Evolutionary conservation across 164 flowering plant species (phyloP).

Genomic region (Saururus chinensis): DNA sequence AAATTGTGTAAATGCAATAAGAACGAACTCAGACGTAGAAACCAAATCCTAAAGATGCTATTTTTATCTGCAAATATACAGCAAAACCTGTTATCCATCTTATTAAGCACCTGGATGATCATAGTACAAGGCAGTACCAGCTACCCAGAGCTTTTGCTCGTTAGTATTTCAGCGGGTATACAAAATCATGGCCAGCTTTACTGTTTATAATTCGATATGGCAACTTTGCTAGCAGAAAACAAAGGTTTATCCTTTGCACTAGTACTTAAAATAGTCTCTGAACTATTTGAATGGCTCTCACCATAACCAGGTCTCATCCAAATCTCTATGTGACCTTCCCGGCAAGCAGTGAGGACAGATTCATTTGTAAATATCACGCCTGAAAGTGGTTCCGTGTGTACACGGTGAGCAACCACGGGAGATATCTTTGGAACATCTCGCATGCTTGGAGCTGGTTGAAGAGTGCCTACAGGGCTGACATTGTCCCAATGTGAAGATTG

Average conservation of each 20-base stretch:
- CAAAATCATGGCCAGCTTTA: constrained; percentile 10
- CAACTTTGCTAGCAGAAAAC: constrained; percentile 23
- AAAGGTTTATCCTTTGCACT: constrained; percentile 52
- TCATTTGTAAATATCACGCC: constrained; percentile 77
- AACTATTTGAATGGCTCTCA: constrained; percentile 44
- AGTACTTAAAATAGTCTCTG: constrained; percentile 32
- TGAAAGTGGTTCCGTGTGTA: constrained; percentile 86
- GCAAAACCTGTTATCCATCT: too few species aligned
- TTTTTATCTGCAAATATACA: too few species aligned
- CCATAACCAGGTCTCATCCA: constrained; percentile 79
- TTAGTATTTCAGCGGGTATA: background rate
- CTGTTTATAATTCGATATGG: constrained; percentile 38
- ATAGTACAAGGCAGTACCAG: background rate
- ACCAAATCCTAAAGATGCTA: too few species aligned
- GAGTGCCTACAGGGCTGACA: constrained; percentile 55
- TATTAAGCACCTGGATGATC: background rate
- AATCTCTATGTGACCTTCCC: constrained; percentile 86
- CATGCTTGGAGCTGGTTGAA: constrained; percentile 93
- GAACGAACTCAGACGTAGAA: too few species aligned
- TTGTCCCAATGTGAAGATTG: constrained; percentile 89
- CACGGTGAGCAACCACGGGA: constrained; percentile 83
- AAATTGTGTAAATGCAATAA: too few species aligned
- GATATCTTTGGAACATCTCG: constrained; percentile 92
- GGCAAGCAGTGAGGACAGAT: constrained; percentile 73
- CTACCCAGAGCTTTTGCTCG: background rate